A percentile compares a stretch with the other conserved stretches of the same genome.
phyloP scores from a whole-genome alignment of 192 early-diverging fungal genomes.

The Podila verticillata region DNA sequence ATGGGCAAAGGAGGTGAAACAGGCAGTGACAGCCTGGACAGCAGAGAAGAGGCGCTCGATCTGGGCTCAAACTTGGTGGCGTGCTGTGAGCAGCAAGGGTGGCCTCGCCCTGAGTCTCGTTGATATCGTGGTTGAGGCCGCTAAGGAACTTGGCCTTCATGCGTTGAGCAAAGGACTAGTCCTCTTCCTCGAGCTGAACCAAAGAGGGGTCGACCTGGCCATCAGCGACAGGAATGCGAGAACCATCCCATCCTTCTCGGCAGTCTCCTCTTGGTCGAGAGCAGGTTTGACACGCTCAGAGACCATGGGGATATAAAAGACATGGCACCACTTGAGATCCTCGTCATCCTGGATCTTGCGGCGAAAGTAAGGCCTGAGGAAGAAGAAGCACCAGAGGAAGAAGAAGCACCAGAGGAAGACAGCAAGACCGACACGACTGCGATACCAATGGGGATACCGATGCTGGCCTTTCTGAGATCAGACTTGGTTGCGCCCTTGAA shows the following conservation, averaged over 20 bases:
- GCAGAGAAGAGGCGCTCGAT: slow-evolving; percentile 87
- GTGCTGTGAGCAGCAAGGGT: slow-evolving; percentile 63
- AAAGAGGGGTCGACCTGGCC: slow-evolving; percentile 13
- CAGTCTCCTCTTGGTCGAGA: background rate
- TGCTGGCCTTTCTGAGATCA: slow-evolving; percentile 32
- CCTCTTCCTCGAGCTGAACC: slow-evolving; percentile 4
- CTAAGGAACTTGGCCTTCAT: slow-evolving; percentile 7
- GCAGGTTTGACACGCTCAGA: background rate
- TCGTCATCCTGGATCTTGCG: slow-evolving; percentile 73
- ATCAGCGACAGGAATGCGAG: background rate
- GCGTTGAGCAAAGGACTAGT: slow-evolving; percentile 8
- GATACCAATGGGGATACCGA: slow-evolving; percentile 68
- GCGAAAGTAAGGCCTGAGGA: slow-evolving; percentile 71
- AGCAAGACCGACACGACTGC: slow-evolving; percentile 64
- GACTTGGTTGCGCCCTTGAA: slow-evolving; percentile 72
- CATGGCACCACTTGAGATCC: slow-evolving; percentile 74
- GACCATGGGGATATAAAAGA: slow-evolving; percentile 67
- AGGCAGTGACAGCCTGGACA: slow-evolving; percentile 82
- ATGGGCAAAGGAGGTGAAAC: slow-evolving; percentile 86
- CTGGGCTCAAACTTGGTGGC: slow-evolving; percentile 75
- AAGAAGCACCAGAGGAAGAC: slow-evolving; percentile 66
- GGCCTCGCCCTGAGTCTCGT: slow-evolving; percentile 45
- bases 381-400: slow-evolving; percentile 66
- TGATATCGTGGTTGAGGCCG: slow-evolving; percentile 30
- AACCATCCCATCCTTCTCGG: background rate